A percentile compares a stretch with the other conserved stretches of the same genome.
These are phyloP conservation scores for Obelidium mucronatum DNA, from an alignment of 192 early-diverging fungal species.

Conservation along the genomic window DNA sequence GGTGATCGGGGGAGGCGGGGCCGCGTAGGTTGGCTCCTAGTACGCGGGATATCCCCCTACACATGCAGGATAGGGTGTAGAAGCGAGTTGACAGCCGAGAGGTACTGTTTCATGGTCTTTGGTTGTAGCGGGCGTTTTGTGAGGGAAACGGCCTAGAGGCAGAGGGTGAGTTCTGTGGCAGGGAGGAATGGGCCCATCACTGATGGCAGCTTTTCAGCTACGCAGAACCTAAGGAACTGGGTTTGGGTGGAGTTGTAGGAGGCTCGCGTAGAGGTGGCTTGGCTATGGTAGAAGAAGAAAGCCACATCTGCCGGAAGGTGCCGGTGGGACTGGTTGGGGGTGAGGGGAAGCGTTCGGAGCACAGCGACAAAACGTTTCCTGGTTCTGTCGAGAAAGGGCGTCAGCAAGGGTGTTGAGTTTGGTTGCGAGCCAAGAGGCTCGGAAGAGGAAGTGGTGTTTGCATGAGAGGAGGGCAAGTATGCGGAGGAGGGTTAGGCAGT, in stretches of 20 bases:
- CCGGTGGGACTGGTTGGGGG: background rate
- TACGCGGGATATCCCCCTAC: background rate
- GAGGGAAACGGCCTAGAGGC: background rate
- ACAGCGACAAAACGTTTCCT: background rate
- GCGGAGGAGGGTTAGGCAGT: conserved; percentile 1
- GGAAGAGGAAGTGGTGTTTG: conserved; percentile 4
- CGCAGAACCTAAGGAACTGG: conserved; percentile 2
- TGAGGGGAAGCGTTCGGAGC: background rate
- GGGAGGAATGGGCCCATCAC: background rate
- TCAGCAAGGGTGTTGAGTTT: conserved; percentile 1
- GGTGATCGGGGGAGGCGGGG: background rate
- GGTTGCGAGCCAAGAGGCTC: conserved; percentile 3
- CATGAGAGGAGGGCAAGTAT: conserved; percentile 17
- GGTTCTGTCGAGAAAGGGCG: background rate
- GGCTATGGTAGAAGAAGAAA: conserved; percentile 9
- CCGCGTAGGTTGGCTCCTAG: background rate
- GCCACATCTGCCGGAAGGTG: conserved; percentile 9
- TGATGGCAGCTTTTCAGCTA: background rate
- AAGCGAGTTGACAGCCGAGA: background rate
- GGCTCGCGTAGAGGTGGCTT: conserved; percentile 7
- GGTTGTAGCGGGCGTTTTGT: background rate
- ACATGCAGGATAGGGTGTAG: background rate
- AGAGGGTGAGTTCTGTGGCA: background rate
- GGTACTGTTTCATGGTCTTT: conserved; percentile 10
- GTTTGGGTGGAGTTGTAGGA: background rate